Conservation (phyloP, 2,329 filamentous ascomycete genomes). For the Fusarium avenaceum region DNA sequence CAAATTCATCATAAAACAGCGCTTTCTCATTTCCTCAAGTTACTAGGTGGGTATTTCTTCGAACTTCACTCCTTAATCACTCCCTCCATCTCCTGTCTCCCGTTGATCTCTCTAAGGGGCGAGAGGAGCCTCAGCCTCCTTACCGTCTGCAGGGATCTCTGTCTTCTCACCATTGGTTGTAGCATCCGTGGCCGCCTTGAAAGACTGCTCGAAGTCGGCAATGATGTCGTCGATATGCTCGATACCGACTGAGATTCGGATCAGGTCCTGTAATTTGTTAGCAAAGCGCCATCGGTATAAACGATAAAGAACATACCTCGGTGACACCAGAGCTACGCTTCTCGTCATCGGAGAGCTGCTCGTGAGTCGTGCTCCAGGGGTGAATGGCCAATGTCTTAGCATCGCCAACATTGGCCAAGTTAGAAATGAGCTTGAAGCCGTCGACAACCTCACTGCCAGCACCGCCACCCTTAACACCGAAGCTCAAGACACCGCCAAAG, state of each 20-base stretch:
- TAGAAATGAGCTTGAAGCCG: constrained; percentile 93
- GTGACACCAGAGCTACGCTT: constrained; percentile 85
- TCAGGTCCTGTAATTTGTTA: constrained; percentile 73
- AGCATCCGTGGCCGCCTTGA: constrained; percentile 70
- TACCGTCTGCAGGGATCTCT: constrained; percentile 44
- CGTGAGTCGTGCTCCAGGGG: constrained; percentile 94
- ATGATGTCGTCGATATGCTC: constrained; percentile 99
- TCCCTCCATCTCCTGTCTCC: neutral
- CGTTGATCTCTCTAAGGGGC: constrained; percentile 28
- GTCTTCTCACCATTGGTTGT: constrained; percentile 52
- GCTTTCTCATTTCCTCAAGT: constrained; percentile 12
- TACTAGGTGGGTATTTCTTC: constrained; percentile 36
- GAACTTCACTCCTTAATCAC: constrained; percentile 24
- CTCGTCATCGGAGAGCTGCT: constrained; percentile 89
- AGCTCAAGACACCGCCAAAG: constrained; percentile 90
- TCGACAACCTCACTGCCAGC: constrained; percentile 91
- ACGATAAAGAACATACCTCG: constrained; percentile 63
- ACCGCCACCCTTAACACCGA: constrained; percentile 91
- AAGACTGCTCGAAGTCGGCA: constrained; percentile 92
- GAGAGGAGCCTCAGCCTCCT: constrained; percentile 56
- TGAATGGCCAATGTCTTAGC: constrained; percentile 96
- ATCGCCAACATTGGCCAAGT: constrained; percentile 96
- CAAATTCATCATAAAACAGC: neutral
- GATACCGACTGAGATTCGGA: constrained; percentile 94
- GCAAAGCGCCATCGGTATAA: neutral